A percentile compares a stretch with the other conserved stretches of the same genome.
Evolutionary conservation across 768 basidiomycete species (phyloP).

Genomic region (Psilocybe cubensis): DNA sequence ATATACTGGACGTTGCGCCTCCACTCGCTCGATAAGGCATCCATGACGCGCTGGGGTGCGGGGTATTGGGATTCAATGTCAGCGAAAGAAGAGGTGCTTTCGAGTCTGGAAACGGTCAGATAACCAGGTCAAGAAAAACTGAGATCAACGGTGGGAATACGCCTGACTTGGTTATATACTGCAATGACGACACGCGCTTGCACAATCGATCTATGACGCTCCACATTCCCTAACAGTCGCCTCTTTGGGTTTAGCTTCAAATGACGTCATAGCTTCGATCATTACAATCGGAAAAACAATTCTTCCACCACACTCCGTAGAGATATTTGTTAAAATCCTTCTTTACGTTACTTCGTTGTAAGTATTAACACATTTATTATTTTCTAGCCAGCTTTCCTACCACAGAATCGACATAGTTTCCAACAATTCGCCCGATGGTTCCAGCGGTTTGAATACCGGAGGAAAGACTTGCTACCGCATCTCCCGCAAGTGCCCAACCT

Average conservation of each 20-base stretch:
- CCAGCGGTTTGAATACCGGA: slow-evolving; percentile 35
- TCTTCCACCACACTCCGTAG: too few species aligned
- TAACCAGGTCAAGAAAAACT: neutral
- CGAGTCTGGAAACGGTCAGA: too few species aligned
- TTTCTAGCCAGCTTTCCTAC: slow-evolving; percentile 28
- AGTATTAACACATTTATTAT: neutral
- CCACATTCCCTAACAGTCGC: neutral
- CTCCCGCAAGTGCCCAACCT: slow-evolving; percentile 43
- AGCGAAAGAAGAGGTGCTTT: too few species aligned
- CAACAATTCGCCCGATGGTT: slow-evolving; percentile 28
- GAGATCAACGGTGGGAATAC: neutral
- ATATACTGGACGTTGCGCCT: slow-evolving; percentile 23
- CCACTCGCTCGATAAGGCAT: slow-evolving; percentile 37
- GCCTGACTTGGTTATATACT: neutral
- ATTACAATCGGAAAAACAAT: too few species aligned
- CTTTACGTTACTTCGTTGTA: too few species aligned
- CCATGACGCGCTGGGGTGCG: slow-evolving; percentile 21
- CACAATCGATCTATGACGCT: neutral
- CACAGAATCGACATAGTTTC: slow-evolving; percentile 29
- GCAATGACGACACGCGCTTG: neutral
- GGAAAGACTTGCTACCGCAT: slow-evolving; percentile 48
- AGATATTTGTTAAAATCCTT: too few species aligned
- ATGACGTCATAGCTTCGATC: neutral
- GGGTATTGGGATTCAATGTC: neutral
- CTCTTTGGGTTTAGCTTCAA: neutral